Conservation (phyloP, 208 protist genomes). For the Trypanosoma cruzi region DNA sequence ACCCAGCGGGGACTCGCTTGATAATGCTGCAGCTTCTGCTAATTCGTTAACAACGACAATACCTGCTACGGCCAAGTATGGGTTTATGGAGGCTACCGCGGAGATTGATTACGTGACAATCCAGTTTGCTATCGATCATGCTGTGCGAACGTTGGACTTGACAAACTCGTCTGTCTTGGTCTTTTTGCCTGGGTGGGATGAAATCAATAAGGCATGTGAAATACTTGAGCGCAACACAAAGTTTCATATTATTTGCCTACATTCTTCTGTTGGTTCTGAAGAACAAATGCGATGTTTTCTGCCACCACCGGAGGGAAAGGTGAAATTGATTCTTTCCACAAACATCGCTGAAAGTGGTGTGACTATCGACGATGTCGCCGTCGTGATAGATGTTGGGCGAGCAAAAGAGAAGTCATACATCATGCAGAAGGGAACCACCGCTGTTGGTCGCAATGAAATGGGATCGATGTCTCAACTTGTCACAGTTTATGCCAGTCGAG, state of each 20-base stretch:
- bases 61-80: slow-evolving; percentile 43
- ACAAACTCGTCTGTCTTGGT: slow-evolving; percentile 80
- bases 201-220: slow-evolving; percentile 79
- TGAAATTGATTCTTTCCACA: slow-evolving; percentile 98
- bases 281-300: slow-evolving; percentile 98
- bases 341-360: slow-evolving; percentile 99
- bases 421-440: slow-evolving; percentile 35
- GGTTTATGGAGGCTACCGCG: slow-evolving; percentile 58
- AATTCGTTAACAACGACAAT: background rate
- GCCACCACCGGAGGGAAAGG: slow-evolving; percentile 81
- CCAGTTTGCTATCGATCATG: slow-evolving; percentile 86
- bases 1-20: background rate
- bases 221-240: slow-evolving; percentile 71
- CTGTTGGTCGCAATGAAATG: slow-evolving; percentile 33
- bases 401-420: slow-evolving; percentile 96
- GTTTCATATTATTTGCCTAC: slow-evolving; percentile 83
- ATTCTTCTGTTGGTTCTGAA: slow-evolving; percentile 95
- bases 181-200: slow-evolving; percentile 94
- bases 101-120: slow-evolving; percentile 87
- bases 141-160: slow-evolving; percentile 72
- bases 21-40: background rate
- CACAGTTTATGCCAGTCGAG: slow-evolving; percentile 82
- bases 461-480: slow-evolving; percentile 68
- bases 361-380: slow-evolving; percentile 99
- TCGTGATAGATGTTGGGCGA: slow-evolving; percentile 97